These are phyloP conservation scores for Ceratorhiza oryzae-sativae DNA, from an alignment of 1,284 basidiomycete species.

Conservation along the genomic window DNA sequence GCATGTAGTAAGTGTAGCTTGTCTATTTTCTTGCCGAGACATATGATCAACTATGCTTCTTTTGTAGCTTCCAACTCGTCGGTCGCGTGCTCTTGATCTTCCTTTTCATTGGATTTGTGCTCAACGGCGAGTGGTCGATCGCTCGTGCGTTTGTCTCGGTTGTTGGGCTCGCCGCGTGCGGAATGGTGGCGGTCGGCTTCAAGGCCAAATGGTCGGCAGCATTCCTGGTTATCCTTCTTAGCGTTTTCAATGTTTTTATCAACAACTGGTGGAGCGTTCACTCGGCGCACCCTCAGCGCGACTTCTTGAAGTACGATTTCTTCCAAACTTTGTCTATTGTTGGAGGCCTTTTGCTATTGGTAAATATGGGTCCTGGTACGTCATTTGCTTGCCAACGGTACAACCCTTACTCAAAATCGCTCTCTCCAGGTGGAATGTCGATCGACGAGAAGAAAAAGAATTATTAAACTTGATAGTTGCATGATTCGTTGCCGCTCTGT, in stretches of 20 bases:
- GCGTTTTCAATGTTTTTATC: constrained; percentile 95
- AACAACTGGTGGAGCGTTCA: constrained; percentile 99
- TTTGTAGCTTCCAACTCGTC: constrained; percentile 87
- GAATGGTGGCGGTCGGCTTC: constrained; percentile 98
- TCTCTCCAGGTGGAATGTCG: constrained; percentile 79
- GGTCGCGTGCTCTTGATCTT: constrained; percentile 98
- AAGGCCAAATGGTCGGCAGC: constrained; percentile 98
- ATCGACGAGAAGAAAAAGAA: constrained; percentile 99
- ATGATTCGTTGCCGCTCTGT: background rate
- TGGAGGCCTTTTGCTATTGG: constrained; percentile 94
- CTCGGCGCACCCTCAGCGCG: constrained; percentile 89
- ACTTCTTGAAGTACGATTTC: constrained; percentile 98
- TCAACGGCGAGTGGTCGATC: constrained; percentile 92
- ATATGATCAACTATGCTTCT: constrained; percentile 19
- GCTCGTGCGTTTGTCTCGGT: constrained; percentile 86
- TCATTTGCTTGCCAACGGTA: background rate
- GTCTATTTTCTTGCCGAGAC: background rate
- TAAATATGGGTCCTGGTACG: constrained; percentile 95
- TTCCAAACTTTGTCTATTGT: constrained; percentile 98
- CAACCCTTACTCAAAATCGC: background rate
- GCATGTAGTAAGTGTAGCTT: constrained; percentile 85
- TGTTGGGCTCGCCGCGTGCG: constrained; percentile 88
- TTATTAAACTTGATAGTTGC: constrained; percentile 50
- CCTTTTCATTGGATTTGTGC: constrained; percentile 97
- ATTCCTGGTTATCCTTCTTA: constrained; percentile 94